These are phyloP conservation scores for Fomitopsis betulina DNA, from an alignment of 1,284 basidiomycete species.

Conservation along the genomic window DNA sequence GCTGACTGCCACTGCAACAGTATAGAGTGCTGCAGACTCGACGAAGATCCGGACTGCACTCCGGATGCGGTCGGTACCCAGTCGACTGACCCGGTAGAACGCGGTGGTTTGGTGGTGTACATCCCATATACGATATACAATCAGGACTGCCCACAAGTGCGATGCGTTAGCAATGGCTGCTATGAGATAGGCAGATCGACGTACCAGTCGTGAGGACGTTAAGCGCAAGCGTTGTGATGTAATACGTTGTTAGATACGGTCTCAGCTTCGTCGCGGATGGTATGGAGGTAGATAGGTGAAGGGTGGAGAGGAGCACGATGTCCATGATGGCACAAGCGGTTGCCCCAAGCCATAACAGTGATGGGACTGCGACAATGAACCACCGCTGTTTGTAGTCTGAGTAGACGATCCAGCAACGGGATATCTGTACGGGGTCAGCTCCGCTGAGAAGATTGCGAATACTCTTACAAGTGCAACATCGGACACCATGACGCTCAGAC, in stretches of 20 bases:
- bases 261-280: neutral
- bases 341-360: slow-evolving; percentile 14
- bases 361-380: slow-evolving; percentile 7
- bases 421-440: slow-evolving; percentile 2
- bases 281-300: neutral
- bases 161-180: too few relatives aligned
- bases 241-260: neutral
- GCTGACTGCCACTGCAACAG: slow-evolving; percentile 29
- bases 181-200: neutral
- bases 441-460: too few relatives aligned
- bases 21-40: slow-evolving; percentile 37
- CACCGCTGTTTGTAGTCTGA: slow-evolving; percentile 2
- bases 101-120: slow-evolving; percentile 6
- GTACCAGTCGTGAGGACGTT: neutral
- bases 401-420: too few relatives aligned
- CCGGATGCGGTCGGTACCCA: neutral
- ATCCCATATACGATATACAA: slow-evolving; percentile 33
- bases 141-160: slow-evolving; percentile 14
- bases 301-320: neutral
- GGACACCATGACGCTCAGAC: slow-evolving; percentile 8
- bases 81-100: neutral
- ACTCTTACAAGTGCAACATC: slow-evolving; percentile 19
- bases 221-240: neutral
- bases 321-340: neutral
- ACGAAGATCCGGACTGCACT: slow-evolving; percentile 27